These are phyloP conservation scores for Aspergillaceae sp. DNA, from an alignment of 2,329 filamentous ascomycete species.

Conservation along the genomic window DNA sequence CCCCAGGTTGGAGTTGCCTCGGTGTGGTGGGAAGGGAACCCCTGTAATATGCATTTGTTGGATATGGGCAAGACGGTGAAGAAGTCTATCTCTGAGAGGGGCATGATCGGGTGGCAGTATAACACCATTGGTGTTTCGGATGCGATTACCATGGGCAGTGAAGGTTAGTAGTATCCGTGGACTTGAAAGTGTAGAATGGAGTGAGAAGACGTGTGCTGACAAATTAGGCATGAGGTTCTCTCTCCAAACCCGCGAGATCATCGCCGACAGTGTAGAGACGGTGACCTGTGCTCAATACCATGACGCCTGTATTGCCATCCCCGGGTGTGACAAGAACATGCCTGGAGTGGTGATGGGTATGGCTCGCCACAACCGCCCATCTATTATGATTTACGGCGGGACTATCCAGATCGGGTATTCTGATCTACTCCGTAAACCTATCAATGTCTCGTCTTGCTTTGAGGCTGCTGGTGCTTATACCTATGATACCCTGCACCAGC, in stretches of 20 bases:
- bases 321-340: constrained; percentile 98
- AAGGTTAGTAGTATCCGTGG: constrained; percentile 48
- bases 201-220: constrained; percentile 8
- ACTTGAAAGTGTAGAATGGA: neutral
- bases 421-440: constrained; percentile 61
- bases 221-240: constrained; percentile 79
- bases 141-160: constrained; percentile 89
- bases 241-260: constrained; percentile 80
- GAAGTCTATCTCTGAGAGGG: constrained; percentile 65
- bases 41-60: constrained; percentile 74
- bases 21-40: constrained; percentile 97
- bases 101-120: constrained; percentile 91
- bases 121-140: constrained; percentile 86
- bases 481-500: constrained; percentile 65
- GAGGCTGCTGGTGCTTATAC: constrained; percentile 76
- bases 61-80: constrained; percentile 86
- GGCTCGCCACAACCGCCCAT: constrained; percentile 81
- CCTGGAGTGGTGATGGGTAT: constrained; percentile 86
- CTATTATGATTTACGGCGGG: constrained; percentile 91
- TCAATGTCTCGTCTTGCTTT: constrained; percentile 85
- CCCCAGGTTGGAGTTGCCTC: constrained; percentile 86
- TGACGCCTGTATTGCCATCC: constrained; percentile 87
- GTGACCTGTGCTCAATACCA: constrained; percentile 87
- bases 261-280: constrained; percentile 88
- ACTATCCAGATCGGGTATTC: constrained; percentile 85